phyloP scores from a whole-genome alignment of 2,329 filamentous ascomycete genomes.

The Epichloe bromicola region DNA sequence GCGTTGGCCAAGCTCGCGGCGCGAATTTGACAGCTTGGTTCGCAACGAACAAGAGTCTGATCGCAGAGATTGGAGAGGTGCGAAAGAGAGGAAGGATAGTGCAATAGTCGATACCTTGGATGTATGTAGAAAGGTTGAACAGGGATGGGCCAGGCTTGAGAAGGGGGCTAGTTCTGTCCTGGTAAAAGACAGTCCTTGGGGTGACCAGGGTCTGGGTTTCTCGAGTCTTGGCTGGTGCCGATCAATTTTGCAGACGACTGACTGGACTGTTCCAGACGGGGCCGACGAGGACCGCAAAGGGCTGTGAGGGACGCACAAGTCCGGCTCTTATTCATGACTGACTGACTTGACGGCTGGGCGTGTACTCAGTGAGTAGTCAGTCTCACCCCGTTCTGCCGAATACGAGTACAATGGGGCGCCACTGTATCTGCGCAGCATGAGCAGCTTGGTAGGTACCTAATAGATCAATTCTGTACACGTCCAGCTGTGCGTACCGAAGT shows the following conservation, averaged over 20 bases:
- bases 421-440: neutral
- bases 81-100: conserved; percentile 5
- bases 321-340: neutral
- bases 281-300: neutral
- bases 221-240: neutral
- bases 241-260: neutral
- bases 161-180: conserved; percentile 2
- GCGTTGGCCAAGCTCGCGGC: neutral
- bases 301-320: neutral
- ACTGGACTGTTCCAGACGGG: neutral
- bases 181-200: neutral
- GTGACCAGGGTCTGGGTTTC: conserved; percentile 1
- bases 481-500: too few species aligned
- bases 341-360: neutral
- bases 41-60: neutral
- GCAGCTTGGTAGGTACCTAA: too few species aligned
- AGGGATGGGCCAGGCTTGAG: conserved; percentile 5
- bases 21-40: neutral
- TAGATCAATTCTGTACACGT: neutral
- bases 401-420: conserved; percentile 1
- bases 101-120: neutral
- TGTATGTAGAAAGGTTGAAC: conserved; percentile 3
- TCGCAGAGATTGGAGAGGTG: conserved; percentile 1
- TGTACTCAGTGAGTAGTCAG: neutral
- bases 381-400: conserved; percentile 1